Evolutionary conservation across 192 early-diverging fungal genomes (phyloP), one percentile per base, ranked within the genome.

Genomic region (Backusella tarrabulga): DNA sequence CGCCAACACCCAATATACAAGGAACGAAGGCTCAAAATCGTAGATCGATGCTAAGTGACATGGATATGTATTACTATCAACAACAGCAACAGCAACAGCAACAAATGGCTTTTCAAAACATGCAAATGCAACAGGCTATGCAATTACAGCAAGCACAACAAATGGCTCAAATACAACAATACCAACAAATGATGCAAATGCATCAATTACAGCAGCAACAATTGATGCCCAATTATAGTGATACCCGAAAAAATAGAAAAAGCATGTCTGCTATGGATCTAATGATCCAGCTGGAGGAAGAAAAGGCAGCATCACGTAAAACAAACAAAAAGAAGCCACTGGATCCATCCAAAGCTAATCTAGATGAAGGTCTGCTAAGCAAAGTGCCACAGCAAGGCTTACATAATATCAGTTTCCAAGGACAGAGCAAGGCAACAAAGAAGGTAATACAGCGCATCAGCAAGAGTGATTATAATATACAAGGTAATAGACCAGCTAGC

Each of bases 251-350:
- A 12, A 74, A 74, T 26, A 67, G 72, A 41, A 60, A 70, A 2
- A 77, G 80, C 40, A 46, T 82, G 35, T 82, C 80, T 7, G 80
- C 72, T 23, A 82, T 82, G 80, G 80, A 82, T 68, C 68, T 82
- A 34, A 68, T 82, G 42, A 34, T 78, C 2, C 80, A 82, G 50
- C 34, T 74, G 3, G 80, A 82, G 67, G 73, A 82, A 41, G 80
- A 82, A 60, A 82, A 78, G 50, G 73, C 68, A 0, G 4, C 54
- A 9, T 41, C 23, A 9, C 73, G 72, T 46, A 77, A 78, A 44
- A 6, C 44, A 21, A 41, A 79, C 6, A 74, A 71, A 54, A 74
- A 78, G 29, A 73, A 79, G 34, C 41, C 68, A 17, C 46, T 77
- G 19, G 74, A 77, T 50, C 69, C 76, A 26, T 78, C 80, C 14